Base-by-base conservation (phyloP, 2,329 filamentous ascomycete genomes). In the Oidium heveae region DNA sequence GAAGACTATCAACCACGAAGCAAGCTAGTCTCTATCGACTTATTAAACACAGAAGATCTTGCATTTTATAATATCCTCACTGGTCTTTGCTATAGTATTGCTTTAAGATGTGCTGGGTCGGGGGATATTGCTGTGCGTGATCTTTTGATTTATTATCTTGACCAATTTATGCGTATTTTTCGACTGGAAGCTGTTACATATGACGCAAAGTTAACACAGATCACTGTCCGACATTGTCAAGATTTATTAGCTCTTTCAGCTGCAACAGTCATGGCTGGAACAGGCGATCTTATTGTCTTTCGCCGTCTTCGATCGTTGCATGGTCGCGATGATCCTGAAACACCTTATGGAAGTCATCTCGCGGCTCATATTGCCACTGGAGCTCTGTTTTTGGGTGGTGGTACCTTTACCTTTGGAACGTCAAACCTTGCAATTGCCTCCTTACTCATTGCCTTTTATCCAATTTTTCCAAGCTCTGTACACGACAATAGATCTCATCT, bases 401-500 rank as follows among this genome's bases (percentile, higher is more conserved):
- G 93, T 3, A 95, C 86, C 1, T 82, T 86, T 61, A 96, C 91
- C 0, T 87, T 98, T 63, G 83, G 86, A 55, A 93, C 86, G 4
- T 89, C 83, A 39, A 82, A 95, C 64, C 72, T 93, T 54, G 88
- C 89, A 10, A 80, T 94, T 52, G 89, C 86, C 1, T 79, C 86
- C 13, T 72, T 98, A 7, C 76, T 98, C 8, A 82, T 91, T 46
- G 83, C 91, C 1, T 94, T 98, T 66, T 98, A 98, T 63, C 91
- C 91, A 0, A 74, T 95, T 20, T 95, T 94, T 65, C 91, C 91
- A 0, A 82, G 78, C 10, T 82, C 79, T 33, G 85, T 96, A 1
- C 83, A 94, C 62, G 91, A 98, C 68, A 96, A 96, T 64, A 83
- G 85, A 59, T 87, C 86, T 12, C 91, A 98, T 63, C 74, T 98